Base-by-base conservation (phyloP, 352 stramenopile genomes). In the Bremia lactucae region DNA sequence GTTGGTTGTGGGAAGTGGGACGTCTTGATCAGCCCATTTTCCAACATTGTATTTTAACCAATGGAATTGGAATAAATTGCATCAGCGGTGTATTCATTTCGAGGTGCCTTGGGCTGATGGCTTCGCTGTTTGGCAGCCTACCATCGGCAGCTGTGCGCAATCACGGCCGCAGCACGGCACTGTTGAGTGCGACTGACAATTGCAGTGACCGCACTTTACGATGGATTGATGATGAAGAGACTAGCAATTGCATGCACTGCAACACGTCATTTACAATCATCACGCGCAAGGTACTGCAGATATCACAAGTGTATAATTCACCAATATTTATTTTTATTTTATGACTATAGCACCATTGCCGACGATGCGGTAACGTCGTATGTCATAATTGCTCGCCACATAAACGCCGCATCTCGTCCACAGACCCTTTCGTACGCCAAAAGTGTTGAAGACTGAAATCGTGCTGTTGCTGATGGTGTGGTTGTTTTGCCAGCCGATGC, bases 341-440 rank as follows among this genome's bases (percentile, higher is more conserved):
- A 2, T 55, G 25, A 43, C 18, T 48, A 7, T 26, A 90, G 78
- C 78, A 91, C 46, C 78, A 91, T 40, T 91, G 78, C 11, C 72
- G 78, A 44, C 71, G 78, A 14, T 91, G 78, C 38, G 78, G 78
- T n/a, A 85, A 85, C 50, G 73, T 91, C 14, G 67, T 91, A 29
- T 91, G 78, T 48, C 68, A 87, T 46, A 91, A 91, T 43, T 91
- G 78, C 47, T 91, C 78, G 41, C 78, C 78, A 2, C 76, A 91
- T 60, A 87, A 88, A 55, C 75, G 78, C 35, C 72, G 78, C 20
- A 87, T 91, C 31, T 80, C 75, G 14, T 76, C 70, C 14, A 83
- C 70, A 11, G 78, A 91, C 45, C 78, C 78, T 4, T 88, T 91
- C 44, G 78, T 91, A 68, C 36, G 77, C 64, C 18, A 24, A 18